Evolutionary conservation across 2,329 filamentous ascomycete genomes (phyloP).

Genomic region (Botryosphaeria dothidea): DNA sequence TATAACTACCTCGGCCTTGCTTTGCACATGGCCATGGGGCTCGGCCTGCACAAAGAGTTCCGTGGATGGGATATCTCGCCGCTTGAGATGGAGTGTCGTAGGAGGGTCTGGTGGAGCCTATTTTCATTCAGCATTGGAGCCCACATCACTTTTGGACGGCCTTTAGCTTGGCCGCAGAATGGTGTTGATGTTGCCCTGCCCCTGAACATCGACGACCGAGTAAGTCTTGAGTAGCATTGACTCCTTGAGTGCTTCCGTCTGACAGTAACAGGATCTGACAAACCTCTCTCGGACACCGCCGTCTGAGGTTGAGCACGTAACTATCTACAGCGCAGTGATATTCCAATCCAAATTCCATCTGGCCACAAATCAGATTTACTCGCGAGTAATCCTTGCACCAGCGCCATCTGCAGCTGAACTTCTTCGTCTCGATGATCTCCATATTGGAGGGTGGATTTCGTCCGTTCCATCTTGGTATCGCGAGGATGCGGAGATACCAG

Average conservation of each 20-base stretch:
- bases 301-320: slow-evolving; percentile 28
- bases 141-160: slow-evolving; percentile 52
- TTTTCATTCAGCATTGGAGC: slow-evolving; percentile 53
- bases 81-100: slow-evolving; percentile 35
- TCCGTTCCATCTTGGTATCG: slow-evolving; percentile 41
- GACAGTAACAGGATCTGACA: slow-evolving; percentile 29
- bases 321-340: slow-evolving; percentile 47
- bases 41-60: slow-evolving; percentile 54
- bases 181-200: slow-evolving; percentile 47
- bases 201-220: slow-evolving; percentile 48
- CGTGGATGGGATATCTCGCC: slow-evolving; percentile 48
- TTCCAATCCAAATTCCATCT: slow-evolving; percentile 50
- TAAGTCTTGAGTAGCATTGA: background rate
- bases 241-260: background rate
- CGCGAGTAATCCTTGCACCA: slow-evolving; percentile 47
- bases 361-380: slow-evolving; percentile 48
- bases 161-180: slow-evolving; percentile 47
- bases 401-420: slow-evolving; percentile 45
- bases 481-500: slow-evolving; percentile 33
- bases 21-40: slow-evolving; percentile 51
- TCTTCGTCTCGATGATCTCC: slow-evolving; percentile 41
- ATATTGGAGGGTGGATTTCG: slow-evolving; percentile 42
- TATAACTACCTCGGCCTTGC: slow-evolving; percentile 53
- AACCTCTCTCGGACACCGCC: slow-evolving; percentile 27
- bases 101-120: slow-evolving; percentile 38